These are phyloP conservation scores for Macadamia integrifolia DNA, from an alignment of 164 flowering plant species.

Conservation along the genomic window DNA sequence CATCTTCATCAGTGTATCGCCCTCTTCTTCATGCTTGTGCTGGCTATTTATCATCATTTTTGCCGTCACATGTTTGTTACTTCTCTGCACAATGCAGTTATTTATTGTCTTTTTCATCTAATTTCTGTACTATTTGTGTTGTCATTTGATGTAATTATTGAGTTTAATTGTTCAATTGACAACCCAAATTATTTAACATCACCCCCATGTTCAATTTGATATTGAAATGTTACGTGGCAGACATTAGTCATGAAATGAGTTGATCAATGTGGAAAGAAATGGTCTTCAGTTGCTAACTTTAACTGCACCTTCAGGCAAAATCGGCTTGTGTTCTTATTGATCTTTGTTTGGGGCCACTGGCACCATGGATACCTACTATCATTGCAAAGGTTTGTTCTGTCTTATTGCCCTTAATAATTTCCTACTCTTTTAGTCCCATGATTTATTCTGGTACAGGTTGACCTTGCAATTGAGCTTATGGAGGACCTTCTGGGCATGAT, in stretches of 20 bases:
- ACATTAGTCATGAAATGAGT: not conserved
- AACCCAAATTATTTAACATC: not conserved
- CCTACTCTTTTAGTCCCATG: not conserved
- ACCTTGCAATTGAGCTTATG: constrained; percentile 73
- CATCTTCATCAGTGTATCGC: constrained; percentile 53
- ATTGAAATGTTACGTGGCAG: not conserved
- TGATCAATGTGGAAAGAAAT: not conserved
- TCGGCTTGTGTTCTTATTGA: constrained; percentile 85
- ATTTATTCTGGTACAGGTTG: constrained; percentile 45
- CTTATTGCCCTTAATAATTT: not conserved
- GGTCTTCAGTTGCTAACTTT: not conserved
- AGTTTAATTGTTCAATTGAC: not conserved
- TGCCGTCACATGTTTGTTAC: constrained; percentile 71
- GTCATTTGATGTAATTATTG: not conserved
- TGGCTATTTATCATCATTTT: constrained; percentile 81
- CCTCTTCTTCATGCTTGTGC: constrained; percentile 79
- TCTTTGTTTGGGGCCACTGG: constrained; percentile 68
- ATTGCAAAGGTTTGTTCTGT: constrained; percentile 58
- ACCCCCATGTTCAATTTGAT: too few species aligned
- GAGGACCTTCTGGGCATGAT: constrained; percentile 78
- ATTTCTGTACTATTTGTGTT: not conserved
- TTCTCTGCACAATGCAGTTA: not conserved
- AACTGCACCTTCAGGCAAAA: constrained; percentile 50
- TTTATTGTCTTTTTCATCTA: not conserved
- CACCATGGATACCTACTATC: constrained; percentile 75